phyloP scores from a whole-genome alignment of 352 stramenopile species.

The Globisporangium megalacanthum region DNA sequence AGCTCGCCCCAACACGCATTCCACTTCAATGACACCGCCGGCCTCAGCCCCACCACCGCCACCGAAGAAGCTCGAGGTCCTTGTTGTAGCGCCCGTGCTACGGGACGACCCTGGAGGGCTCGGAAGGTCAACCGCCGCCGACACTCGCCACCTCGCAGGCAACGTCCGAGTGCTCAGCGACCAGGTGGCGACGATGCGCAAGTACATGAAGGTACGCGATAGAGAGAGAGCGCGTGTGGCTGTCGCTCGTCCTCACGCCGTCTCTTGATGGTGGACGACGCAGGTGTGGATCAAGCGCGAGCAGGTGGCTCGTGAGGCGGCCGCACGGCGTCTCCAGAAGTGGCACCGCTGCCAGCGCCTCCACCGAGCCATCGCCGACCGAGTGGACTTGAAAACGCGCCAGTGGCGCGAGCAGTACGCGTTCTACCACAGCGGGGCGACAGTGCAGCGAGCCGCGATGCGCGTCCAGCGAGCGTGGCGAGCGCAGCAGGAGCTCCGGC shows the following conservation, averaged over 20 bases:
- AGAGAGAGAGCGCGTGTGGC: not conserved
- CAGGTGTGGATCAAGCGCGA: constrained; percentile 68
- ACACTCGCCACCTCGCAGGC: constrained; percentile 1
- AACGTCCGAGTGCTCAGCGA: constrained; percentile 33
- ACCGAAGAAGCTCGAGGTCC: not conserved
- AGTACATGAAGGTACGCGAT: constrained; percentile 63
- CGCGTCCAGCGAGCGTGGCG: constrained; percentile 26
- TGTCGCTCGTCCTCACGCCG: not conserved
- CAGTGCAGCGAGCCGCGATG: not conserved
- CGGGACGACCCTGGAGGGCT: not conserved
- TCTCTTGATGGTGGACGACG: not conserved
- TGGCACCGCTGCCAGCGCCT: constrained; percentile 18
- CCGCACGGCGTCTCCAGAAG: constrained; percentile 41
- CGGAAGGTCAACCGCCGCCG: not conserved
- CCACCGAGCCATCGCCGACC: constrained; percentile 7
- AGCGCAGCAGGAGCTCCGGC: constrained; percentile 2
- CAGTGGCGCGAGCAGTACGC: constrained; percentile 16
- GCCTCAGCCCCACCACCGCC: not conserved
- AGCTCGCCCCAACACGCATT: too few relatives aligned
- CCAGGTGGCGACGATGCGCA: constrained; percentile 51
- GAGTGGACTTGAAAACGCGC: constrained; percentile 9
- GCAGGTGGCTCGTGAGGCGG: constrained; percentile 43
- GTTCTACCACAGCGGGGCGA: constrained; percentile 16
- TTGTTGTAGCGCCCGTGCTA: not conserved
- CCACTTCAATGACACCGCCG: too few relatives aligned